Evolutionary conservation across 768 basidiomycete species (phyloP).

Genomic region (Trametes sanguinea): DNA sequence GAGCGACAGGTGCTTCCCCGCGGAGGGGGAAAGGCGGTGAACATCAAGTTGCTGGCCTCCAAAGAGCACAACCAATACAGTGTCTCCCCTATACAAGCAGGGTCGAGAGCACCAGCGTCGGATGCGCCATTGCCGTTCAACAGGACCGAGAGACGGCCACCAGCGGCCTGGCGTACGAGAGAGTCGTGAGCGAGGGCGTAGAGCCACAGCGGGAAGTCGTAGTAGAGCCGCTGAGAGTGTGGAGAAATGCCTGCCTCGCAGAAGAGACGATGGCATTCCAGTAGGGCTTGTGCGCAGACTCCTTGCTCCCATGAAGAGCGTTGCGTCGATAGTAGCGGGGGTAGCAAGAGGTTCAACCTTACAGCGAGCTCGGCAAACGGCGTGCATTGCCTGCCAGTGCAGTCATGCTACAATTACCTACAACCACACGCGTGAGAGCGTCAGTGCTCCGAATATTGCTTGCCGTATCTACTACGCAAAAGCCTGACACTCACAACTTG

Average conservation of each 20-base stretch:
- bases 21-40: background rate
- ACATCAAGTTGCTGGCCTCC: background rate
- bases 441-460: too few species aligned
- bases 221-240: background rate
- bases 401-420: background rate
- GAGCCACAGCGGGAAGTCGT: conserved; percentile 18
- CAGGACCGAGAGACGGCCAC: conserved; percentile 19
- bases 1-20: background rate
- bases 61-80: conserved; percentile 16
- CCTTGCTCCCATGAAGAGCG: conserved; percentile 31
- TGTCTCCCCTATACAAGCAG: conserved; percentile 25
- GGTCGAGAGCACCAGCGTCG: conserved; percentile 22
- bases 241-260: background rate
- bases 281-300: conserved; percentile 24
- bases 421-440: too few species aligned
- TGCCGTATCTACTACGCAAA: too few species aligned
- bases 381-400: background rate
- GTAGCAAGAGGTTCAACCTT: conserved; percentile 12
- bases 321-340: conserved; percentile 21
- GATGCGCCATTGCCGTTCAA: conserved; percentile 24
- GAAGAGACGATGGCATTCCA: conserved; percentile 18
- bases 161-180: conserved; percentile 20
- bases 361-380: background rate
- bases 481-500: too few species aligned
- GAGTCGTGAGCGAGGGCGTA: conserved; percentile 24